These are phyloP conservation scores for Cucurbita moschata DNA, from an alignment of 306 rosid genomes.

Conservation along the genomic window DNA sequence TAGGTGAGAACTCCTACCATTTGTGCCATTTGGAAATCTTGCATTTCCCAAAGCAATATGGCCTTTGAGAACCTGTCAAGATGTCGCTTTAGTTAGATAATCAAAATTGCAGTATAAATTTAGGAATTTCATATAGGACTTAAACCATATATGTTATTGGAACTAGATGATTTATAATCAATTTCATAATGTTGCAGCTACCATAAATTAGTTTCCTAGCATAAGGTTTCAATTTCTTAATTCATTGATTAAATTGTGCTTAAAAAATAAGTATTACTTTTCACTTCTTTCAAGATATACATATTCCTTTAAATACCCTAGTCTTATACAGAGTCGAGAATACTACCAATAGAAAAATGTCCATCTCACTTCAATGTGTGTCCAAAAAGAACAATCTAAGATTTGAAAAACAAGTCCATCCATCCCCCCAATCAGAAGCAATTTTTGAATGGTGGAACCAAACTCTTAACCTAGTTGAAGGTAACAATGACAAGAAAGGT, in stretches of 20 bases:
- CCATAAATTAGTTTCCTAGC: not conserved
- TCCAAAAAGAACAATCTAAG: not conserved
- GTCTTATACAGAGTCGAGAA: not conserved
- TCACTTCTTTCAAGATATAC: not conserved
- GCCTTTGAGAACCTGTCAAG: constrained; percentile 82
- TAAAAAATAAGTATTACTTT: not conserved
- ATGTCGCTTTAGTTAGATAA: not conserved
- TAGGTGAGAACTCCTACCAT: constrained; percentile 29
- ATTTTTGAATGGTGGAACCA: not conserved
- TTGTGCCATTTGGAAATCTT: constrained; percentile 88
- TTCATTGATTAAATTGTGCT: not conserved
- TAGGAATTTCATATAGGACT: too few relatives aligned
- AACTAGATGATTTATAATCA: not conserved
- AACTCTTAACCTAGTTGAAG: not conserved
- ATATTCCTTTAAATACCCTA: not conserved
- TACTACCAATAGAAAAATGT: not conserved
- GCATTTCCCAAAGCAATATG: constrained; percentile 88
- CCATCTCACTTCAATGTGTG: not conserved
- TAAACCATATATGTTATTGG: not conserved
- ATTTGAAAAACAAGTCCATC: not conserved
- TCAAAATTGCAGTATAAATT: too few relatives aligned
- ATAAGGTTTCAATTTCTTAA: not conserved
- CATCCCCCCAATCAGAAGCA: not conserved
- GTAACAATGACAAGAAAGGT: not conserved
- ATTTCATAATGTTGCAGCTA: not conserved